phyloP scores from a whole-genome alignment of 2,329 filamentous ascomycete species.

The Eutypella sp. region DNA sequence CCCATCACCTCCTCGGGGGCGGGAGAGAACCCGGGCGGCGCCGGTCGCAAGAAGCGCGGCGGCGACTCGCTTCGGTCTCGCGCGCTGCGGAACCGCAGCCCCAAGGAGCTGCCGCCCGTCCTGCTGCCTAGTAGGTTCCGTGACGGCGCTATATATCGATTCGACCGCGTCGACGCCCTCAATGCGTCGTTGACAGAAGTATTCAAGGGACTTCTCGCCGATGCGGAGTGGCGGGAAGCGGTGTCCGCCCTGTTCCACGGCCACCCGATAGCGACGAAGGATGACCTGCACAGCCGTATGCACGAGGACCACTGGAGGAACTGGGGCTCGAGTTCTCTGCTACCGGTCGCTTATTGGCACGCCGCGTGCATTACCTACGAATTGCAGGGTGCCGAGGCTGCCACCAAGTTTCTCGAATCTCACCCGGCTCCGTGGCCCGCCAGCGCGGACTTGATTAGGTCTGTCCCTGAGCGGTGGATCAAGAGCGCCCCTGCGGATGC shows the following conservation, averaged over 20 bases:
- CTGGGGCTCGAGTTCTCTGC: slow-evolving; percentile 5
- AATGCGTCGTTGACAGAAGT: slow-evolving; percentile 5
- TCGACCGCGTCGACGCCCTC: slow-evolving; percentile 24
- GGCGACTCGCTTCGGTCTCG: slow-evolving; percentile 15
- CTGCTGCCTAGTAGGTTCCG: slow-evolving; percentile 55
- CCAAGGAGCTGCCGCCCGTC: slow-evolving; percentile 43
- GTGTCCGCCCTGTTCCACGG: background rate
- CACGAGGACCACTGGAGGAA: background rate
- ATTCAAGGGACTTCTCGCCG: slow-evolving; percentile 7
- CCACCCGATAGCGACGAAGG: slow-evolving; percentile 2
- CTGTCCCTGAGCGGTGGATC: too few relatives aligned
- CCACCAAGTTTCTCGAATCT: slow-evolving; percentile 4
- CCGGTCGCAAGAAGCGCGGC: slow-evolving; percentile 19
- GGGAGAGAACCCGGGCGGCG: slow-evolving; percentile 13
- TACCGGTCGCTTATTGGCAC: slow-evolving; percentile 10
- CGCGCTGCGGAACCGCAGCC: slow-evolving; percentile 23
- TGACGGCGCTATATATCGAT: slow-evolving; percentile 41
- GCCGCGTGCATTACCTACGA: background rate
- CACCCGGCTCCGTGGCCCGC: slow-evolving; percentile 3
- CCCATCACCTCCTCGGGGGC: background rate
- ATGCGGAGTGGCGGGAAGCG: background rate
- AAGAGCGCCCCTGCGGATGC: background rate
- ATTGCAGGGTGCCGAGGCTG: slow-evolving; percentile 5
- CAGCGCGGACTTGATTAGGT: background rate
- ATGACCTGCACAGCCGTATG: background rate